Evolutionary conservation across 73 alveolate genomes (phyloP).

Genomic region (Vitrella brassicaformis): DNA sequence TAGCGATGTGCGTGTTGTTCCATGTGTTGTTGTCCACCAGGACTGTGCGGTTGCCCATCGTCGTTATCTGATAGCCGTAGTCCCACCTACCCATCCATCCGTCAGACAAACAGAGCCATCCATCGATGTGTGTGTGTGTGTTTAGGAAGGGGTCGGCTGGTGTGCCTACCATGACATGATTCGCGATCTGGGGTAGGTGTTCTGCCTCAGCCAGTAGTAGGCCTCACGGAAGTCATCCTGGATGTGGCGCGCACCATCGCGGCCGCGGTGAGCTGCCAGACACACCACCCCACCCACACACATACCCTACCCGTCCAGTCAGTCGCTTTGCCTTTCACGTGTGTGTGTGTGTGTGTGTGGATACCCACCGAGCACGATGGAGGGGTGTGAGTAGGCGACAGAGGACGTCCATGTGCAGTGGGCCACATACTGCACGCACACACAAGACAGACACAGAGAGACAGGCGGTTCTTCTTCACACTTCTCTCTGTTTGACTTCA

Average conservation of each 20-base stretch:
- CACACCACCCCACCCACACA: neutral
- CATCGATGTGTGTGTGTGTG: too few relatives aligned
- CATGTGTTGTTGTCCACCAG: slow-evolving; percentile 80
- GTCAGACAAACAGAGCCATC: neutral
- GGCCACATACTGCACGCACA: slow-evolving; percentile 52
- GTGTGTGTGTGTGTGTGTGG: neutral
- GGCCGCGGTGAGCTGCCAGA: neutral
- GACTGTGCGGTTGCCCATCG: slow-evolving; percentile 74
- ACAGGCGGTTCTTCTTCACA: neutral
- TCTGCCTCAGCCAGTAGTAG: slow-evolving; percentile 81
- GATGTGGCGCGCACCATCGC: slow-evolving; percentile 48
- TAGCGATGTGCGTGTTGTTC: slow-evolving; percentile 82
- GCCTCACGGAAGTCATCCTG: slow-evolving; percentile 87
- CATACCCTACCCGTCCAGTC: too few relatives aligned
- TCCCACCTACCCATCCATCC: slow-evolving; percentile 51
- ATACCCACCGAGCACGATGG: slow-evolving; percentile 28
- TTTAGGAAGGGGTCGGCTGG: too few relatives aligned
- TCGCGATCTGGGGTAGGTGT: slow-evolving; percentile 67
- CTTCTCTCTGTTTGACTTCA: neutral
- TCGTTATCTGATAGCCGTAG: slow-evolving; percentile 79
- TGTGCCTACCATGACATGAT: slow-evolving; percentile 57
- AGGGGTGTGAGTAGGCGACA: slow-evolving; percentile 67
- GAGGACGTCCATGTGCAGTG: slow-evolving; percentile 81
- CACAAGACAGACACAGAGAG: too few relatives aligned
- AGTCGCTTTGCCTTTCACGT: too few relatives aligned